These are phyloP conservation scores for Penicillium concentricum DNA, from an alignment of 2,329 filamentous ascomycete genomes.

Conservation along the genomic window DNA sequence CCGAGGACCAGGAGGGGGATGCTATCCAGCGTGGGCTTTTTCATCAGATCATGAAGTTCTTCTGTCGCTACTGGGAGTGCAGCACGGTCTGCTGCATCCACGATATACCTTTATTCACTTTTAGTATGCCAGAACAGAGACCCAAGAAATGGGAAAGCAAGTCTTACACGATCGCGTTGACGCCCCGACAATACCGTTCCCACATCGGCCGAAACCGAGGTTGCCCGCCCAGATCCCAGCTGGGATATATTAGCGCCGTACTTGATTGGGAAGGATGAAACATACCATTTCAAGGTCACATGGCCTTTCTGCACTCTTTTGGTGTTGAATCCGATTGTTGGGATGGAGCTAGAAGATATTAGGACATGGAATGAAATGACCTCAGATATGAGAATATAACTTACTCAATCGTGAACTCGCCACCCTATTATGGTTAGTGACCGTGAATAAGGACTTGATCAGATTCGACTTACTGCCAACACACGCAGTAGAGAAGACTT, in stretches of 20 bases:
- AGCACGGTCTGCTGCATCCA: constrained; percentile 85
- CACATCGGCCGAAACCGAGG: constrained; percentile 98
- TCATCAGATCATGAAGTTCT: constrained; percentile 85
- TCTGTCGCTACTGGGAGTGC: constrained; percentile 83
- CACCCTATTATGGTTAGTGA: constrained; percentile 61
- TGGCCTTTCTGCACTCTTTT: constrained; percentile 97
- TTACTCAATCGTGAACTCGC: constrained; percentile 98
- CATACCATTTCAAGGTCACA: constrained; percentile 90
- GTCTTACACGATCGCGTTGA: constrained; percentile 86
- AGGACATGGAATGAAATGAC: too few relatives aligned
- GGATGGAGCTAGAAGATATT: constrained; percentile 73
- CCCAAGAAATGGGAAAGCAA: neutral
- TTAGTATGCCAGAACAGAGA: neutral
- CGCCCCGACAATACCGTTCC: constrained; percentile 96
- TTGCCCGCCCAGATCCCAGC: constrained; percentile 96
- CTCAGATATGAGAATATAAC: constrained; percentile 42
- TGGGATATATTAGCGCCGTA: constrained; percentile 34
- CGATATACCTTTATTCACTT: constrained; percentile 68
- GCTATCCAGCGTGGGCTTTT: constrained; percentile 77
- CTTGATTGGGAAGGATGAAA: constrained; percentile 19
- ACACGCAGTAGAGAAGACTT: constrained; percentile 95
- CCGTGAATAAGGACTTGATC: neutral
- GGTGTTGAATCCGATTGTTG: constrained; percentile 98
- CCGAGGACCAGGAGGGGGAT: constrained; percentile 93
- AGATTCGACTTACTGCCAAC: constrained; percentile 72